Base-by-base conservation (phyloP, 164 flowering plant species). In the Vitis rupestris region DNA sequence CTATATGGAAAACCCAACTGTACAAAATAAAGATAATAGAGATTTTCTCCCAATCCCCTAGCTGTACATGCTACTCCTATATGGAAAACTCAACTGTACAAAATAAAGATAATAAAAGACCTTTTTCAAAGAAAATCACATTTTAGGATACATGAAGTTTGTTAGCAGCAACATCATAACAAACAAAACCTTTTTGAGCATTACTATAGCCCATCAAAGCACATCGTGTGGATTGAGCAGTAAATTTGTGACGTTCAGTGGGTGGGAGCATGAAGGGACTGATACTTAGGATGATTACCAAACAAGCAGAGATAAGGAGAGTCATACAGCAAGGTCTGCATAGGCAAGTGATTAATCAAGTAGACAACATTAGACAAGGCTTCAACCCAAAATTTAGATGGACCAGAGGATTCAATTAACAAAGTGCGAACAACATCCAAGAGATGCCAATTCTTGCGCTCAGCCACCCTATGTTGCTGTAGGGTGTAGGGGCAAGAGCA, bases 331-430 rank as follows among this genome's bases (percentile, higher is more conserved):
- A 65, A 51, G n/a, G 13, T 3, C 6, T 9, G 48, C 50, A 71
- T 57, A 19, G 65, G 64, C 15, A 65, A 16, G n/a, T 44, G 27
- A 51, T 64, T 64, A 50, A 65, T 65, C 19, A 64, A 30, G 50
- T 64, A 57, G 1, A 71, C 29, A 16, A 30, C 16, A 12, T 63
- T 65, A 30, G 74, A 64, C 5, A 57, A 59, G 3, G 70, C 70
- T 58, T 67, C 69, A 3, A 66, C 70, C 65, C 70, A 65, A 37
- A 72, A 72, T 58, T 15, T 30, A 65, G 75, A 29, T 12, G 68
- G 70, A 23, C 15, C 59, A 59, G 19, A 72, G 17, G 64, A 49
- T 30, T 71, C 57, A 19, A 65, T 10, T 23, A 15, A 59, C 2
- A 65, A 29, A 16, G 65, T 71, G 1, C 61, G 63, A 57, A 59